phyloP scores from a whole-genome alignment of 352 stramenopile species.

The Peronospora tabacina region DNA sequence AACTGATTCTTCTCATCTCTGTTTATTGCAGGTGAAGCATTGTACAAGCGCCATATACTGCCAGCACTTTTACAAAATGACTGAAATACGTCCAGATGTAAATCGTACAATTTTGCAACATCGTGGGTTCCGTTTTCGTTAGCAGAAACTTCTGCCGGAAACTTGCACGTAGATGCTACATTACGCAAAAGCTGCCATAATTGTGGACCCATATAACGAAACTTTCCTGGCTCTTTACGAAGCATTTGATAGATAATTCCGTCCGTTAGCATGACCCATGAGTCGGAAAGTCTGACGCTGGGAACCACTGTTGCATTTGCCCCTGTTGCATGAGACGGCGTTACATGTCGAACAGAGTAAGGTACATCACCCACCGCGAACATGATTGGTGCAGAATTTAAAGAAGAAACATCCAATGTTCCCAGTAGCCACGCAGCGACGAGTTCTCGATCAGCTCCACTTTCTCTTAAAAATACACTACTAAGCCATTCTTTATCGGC shows the following conservation, averaged over 20 bases:
- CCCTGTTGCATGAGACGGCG: background rate
- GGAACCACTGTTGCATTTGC: background rate
- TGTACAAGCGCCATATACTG: conserved; percentile 32
- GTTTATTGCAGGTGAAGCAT: conserved; percentile 9
- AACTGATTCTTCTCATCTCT: conserved; percentile 27
- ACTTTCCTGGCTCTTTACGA: conserved; percentile 27
- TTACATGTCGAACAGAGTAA: conserved; percentile 21
- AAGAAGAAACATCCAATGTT: conserved; percentile 47
- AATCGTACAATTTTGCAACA: conserved; percentile 32
- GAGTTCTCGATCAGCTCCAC: conserved; percentile 47
- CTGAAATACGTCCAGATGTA: conserved; percentile 67
- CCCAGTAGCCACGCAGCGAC: conserved; percentile 49
- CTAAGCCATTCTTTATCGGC: conserved; percentile 57
- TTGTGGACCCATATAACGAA: conserved; percentile 46
- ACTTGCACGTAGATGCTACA: conserved; percentile 37
- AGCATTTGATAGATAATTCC: conserved; percentile 52
- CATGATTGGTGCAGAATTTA: conserved; percentile 15
- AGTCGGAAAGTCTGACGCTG: conserved; percentile 41
- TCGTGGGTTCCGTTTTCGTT: conserved; percentile 18
- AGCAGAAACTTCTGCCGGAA: conserved; percentile 22
- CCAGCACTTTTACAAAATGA: conserved; percentile 47
- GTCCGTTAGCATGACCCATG: conserved; percentile 67
- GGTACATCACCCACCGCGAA: conserved; percentile 17
- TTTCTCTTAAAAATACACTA: conserved; percentile 53
- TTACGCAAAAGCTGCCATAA: conserved; percentile 39